Evolutionary conservation across 768 basidiomycete genomes (phyloP).

Genomic region (Lactifluus piperatus): DNA sequence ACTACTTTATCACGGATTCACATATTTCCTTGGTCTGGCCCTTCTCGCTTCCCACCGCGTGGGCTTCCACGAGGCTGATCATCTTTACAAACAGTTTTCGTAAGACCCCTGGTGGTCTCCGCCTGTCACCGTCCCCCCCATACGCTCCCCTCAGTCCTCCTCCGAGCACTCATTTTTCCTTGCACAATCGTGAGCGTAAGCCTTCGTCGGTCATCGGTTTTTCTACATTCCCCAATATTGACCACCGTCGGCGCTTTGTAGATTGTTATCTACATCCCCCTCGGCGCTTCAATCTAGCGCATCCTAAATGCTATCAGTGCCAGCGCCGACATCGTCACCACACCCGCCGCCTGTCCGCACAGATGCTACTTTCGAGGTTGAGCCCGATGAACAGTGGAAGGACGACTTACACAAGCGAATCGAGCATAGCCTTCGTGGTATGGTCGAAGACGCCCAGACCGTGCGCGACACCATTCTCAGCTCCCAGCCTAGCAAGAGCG

Average conservation of each 20-base stretch:
- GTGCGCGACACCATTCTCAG: constrained; percentile 6
- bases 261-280: constrained; percentile 7
- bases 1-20: constrained; percentile 3
- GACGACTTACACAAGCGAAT: constrained; percentile 13
- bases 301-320: constrained; percentile 15
- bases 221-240: background rate
- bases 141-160: constrained; percentile 7
- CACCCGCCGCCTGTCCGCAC: constrained; percentile 14
- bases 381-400: constrained; percentile 20
- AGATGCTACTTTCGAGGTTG: constrained; percentile 1
- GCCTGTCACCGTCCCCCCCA: constrained; percentile 10
- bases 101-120: constrained; percentile 9
- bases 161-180: constrained; percentile 1
- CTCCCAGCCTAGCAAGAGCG: background rate
- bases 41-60: constrained; percentile 19
- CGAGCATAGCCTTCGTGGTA: constrained; percentile 10
- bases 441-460: constrained; percentile 15
- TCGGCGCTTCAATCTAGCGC: constrained; percentile 15
- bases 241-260: background rate
- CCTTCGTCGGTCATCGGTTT: background rate
- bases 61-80: constrained; percentile 21
- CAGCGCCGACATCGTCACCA: constrained; percentile 12
- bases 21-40: constrained; percentile 12
- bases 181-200: constrained; percentile 9
- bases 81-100: constrained; percentile 9